Evolutionary conservation across 768 basidiomycete genomes (phyloP), one percentile per base, ranked within the genome.

Genomic region (Amanita rimosa): DNA sequence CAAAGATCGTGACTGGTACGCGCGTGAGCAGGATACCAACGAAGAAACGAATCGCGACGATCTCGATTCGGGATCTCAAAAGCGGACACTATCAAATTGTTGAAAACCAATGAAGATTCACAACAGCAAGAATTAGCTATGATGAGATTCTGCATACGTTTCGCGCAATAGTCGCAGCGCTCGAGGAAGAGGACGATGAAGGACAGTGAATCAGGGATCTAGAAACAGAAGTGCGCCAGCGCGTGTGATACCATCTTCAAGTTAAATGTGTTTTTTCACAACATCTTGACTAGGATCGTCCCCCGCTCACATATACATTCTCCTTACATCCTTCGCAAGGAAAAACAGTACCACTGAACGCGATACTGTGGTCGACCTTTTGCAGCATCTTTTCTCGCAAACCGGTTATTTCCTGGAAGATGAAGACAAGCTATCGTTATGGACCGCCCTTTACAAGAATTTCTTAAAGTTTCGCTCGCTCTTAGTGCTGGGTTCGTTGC

Each of bases 1-100:
- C 66, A 78, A 70, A 45, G 90, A 94, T 57, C 73, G 78, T 6
- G 93, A 92, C 2, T 97, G 93, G 93, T 97, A 96, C 56, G 80
- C 80, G 3, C 79, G 88, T 2, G 83, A 84, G 52, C 60, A 62
- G 2, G 74, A 73, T 14, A 65, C 63, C 13, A 72, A 72, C 8
- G 64, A 64, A 1, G 63, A 64, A n/a, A 49, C 50, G 27, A 46
- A 53, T 0, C 46, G 53, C 2, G 63, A 69, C 7, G 68, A 64
- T 21, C 74, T 73, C 0, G 68, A 69, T 19, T 64, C 64, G 0
- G 57, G 55, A 1, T 2, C 8, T 21, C 39, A 57, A 53, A 44
- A 54, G 60, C 24, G 64, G 57, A 87, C 94, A 11, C 69, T 97
- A 1, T 72, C 78, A 80, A 81, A 52, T 69, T 68, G 0, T 68